A percentile compares a stretch with the other conserved stretches of the same genome.
Evolutionary conservation across 768 basidiomycete species (phyloP).

Genomic region (Suillus subalutaceus): DNA sequence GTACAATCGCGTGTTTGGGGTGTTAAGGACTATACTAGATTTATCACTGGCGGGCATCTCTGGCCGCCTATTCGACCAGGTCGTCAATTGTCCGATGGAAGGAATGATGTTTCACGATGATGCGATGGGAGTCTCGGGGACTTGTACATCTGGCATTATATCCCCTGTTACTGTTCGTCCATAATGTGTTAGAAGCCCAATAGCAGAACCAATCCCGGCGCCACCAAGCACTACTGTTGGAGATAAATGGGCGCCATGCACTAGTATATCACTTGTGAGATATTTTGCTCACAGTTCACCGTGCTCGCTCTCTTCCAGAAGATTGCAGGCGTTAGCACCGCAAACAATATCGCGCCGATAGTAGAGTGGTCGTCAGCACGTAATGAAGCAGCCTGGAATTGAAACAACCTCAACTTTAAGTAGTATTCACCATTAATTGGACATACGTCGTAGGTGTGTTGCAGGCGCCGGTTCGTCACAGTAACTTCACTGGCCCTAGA

Average conservation of each 20-base stretch:
- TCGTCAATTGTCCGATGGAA: not conserved
- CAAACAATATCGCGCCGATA: slow-evolving; percentile 68
- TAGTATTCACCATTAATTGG: slow-evolving; percentile 8
- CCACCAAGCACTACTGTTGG: slow-evolving; percentile 69
- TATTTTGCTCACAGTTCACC: slow-evolving; percentile 54
- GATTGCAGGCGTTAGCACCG: slow-evolving; percentile 66
- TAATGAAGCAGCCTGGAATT: slow-evolving; percentile 52
- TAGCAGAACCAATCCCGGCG: slow-evolving; percentile 63
- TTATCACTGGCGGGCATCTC: not conserved
- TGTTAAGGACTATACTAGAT: not conserved
- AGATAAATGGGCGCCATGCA: slow-evolving; percentile 3
- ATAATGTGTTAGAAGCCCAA: slow-evolving; percentile 63
- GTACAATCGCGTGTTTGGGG: slow-evolving; percentile 11
- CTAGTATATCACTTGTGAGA: not conserved
- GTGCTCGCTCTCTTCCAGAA: slow-evolving; percentile 70
- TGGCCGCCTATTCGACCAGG: not conserved
- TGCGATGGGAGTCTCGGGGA: slow-evolving; percentile 34
- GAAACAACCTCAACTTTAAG: slow-evolving; percentile 9
- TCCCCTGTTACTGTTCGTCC: slow-evolving; percentile 57
- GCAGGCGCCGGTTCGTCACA: slow-evolving; percentile 51
- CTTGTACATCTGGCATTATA: slow-evolving; percentile 42
- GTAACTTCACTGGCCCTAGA: slow-evolving; percentile 52
- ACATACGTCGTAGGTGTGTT: slow-evolving; percentile 60
- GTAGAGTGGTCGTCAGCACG: slow-evolving; percentile 76
- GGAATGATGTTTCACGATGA: slow-evolving; percentile 5